phyloP scores from a whole-genome alignment of 169 alveolate species.

The Ichthyophthirius multifiliis region DNA sequence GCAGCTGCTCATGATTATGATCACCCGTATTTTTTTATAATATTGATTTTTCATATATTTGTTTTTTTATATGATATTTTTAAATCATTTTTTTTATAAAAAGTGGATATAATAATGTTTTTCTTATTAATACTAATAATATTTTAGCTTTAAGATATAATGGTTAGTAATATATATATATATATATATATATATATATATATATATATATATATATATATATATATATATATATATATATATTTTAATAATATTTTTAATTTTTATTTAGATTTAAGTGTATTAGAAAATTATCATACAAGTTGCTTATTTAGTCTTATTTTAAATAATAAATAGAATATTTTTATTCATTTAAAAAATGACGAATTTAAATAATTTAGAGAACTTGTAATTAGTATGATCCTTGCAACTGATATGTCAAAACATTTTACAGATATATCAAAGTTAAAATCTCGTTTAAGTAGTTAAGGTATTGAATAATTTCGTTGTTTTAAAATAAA shows the following conservation, averaged over 20 bases:
- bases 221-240: neutral
- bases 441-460: constrained; percentile 4
- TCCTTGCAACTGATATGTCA: constrained; percentile 65
- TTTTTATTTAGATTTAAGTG: constrained; percentile 22
- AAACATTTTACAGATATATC: constrained; percentile 56
- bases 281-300: constrained; percentile 53
- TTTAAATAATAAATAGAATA: constrained; percentile 20
- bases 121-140: constrained; percentile 26
- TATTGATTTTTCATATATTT: no score
- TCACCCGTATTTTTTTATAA: constrained; percentile 13
- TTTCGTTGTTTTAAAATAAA: neutral
- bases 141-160: constrained; percentile 57
- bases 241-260: neutral
- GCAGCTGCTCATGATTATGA: constrained; percentile 49
- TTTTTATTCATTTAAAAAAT: constrained; percentile 17
- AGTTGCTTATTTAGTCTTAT: constrained; percentile 26
- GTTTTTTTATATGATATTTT: no score
- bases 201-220: neutral
- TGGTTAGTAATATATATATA: no score
- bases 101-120: constrained; percentile 42
- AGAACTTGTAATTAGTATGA: constrained; percentile 49
- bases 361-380: constrained; percentile 43
- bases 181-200: no score
- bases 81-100: neutral
- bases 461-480: neutral